Evolutionary conservation across 495 filamentous ascomycete genomes (phyloP).

Genomic region (Glarea lozoyensis): DNA sequence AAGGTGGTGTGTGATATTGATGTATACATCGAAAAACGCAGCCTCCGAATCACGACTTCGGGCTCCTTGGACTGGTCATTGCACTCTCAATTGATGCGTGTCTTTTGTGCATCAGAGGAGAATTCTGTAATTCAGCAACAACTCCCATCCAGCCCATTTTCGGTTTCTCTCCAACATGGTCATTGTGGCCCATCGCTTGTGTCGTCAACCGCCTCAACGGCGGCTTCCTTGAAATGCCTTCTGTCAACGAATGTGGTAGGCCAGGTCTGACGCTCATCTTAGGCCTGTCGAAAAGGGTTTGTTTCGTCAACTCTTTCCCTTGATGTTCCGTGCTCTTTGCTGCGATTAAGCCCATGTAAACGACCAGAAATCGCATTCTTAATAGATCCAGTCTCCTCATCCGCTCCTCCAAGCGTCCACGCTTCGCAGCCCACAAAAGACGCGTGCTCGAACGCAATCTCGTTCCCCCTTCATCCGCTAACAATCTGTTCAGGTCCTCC

Average conservation of each 20-base stretch:
- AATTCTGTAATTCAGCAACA: conserved; percentile 40
- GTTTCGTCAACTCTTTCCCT: conserved; percentile 25
- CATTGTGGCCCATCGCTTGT: conserved; percentile 32
- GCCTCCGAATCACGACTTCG: no score
- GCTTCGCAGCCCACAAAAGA: conserved; percentile 39
- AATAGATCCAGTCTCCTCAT: conserved; percentile 51
- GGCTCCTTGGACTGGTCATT: conserved; percentile 23
- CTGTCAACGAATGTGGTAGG: conserved; percentile 24
- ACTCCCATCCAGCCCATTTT: conserved; percentile 43
- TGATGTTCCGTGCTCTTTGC: conserved; percentile 28
- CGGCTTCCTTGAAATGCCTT: conserved; percentile 31
- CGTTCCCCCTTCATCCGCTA: conserved; percentile 33
- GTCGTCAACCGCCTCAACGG: conserved; percentile 35
- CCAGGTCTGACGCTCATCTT: conserved; percentile 11
- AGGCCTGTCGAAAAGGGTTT: background rate
- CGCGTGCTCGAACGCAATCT: conserved; percentile 35
- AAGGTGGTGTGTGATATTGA: no score
- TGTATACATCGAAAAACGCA: no score
- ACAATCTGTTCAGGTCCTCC: conserved; percentile 36
- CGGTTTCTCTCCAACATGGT: conserved; percentile 27
- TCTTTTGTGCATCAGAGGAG: conserved; percentile 38
- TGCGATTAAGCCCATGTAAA: conserved; percentile 45
- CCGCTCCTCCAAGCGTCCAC: conserved; percentile 35
- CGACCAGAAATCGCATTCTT: conserved; percentile 47
- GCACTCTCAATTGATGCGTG: conserved; percentile 42